A percentile compares a stretch with the other conserved stretches of the same genome.
These are phyloP conservation scores for Penicillium paneum DNA, from an alignment of 2,329 filamentous ascomycete genomes.

Conservation along the genomic window DNA sequence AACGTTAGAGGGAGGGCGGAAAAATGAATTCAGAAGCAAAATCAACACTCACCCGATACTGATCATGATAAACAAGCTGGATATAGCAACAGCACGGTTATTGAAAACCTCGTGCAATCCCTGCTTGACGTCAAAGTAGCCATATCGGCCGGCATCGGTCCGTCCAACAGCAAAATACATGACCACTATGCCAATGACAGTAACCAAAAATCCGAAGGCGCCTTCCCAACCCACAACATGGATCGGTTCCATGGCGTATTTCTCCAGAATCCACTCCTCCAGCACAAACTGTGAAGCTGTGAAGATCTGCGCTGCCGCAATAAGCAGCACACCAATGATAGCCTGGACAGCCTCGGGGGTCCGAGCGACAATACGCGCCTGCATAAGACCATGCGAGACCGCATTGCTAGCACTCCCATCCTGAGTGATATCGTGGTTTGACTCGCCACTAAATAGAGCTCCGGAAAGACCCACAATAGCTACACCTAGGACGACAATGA, in stretches of 20 bases:
- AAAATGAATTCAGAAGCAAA: background rate
- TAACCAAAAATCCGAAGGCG: constrained; percentile 80
- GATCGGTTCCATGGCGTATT: constrained; percentile 76
- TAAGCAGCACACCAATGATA: constrained; percentile 79
- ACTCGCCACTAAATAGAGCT: constrained; percentile 66
- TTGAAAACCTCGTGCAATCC: constrained; percentile 77
- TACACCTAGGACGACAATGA: constrained; percentile 84
- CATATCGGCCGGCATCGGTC: constrained; percentile 69
- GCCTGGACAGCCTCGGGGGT: constrained; percentile 63
- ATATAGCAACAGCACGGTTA: constrained; percentile 67
- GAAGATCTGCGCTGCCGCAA: constrained; percentile 93
- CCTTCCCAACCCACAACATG: constrained; percentile 96
- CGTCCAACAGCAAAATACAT: constrained; percentile 74
- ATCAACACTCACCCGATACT: constrained; percentile 75
- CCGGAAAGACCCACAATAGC: constrained; percentile 87
- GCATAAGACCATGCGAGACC: constrained; percentile 44
- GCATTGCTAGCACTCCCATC: constrained; percentile 24
- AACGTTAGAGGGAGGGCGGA: constrained; percentile 1
- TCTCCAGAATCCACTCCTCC: constrained; percentile 87
- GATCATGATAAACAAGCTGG: constrained; percentile 90
- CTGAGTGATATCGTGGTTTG: constrained; percentile 35
- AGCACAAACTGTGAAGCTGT: constrained; percentile 94
- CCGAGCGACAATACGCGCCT: constrained; percentile 40
- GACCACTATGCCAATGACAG: constrained; percentile 72
- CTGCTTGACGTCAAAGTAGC: constrained; percentile 87